Evolutionary conservation across 2,329 filamentous ascomycete genomes (phyloP), one percentile per base, ranked within the genome.

Genomic region (Trichothecium roseum): DNA sequence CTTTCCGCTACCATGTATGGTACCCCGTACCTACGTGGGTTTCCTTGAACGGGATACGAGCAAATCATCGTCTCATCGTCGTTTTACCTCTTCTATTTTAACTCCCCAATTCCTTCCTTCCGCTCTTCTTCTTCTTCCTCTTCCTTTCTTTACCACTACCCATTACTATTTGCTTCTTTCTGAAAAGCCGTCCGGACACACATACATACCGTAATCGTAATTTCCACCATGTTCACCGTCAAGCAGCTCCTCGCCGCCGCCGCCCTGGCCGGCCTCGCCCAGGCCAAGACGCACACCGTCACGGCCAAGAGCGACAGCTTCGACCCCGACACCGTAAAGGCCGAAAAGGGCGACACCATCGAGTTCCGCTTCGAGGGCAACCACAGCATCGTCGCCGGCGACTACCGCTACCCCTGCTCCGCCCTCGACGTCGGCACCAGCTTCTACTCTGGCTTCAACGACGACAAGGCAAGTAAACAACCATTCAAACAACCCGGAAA

Each of bases 361-460:
- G 55, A 60, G 43, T 61, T 62, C 34, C 51, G 52, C 30, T 62
- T 62, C 26, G 46, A 54, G 35, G 42, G 54, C 14, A 57, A 62
- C 38, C 59, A 62, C 52, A 58, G 54, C 37, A 56, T 61, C 12
- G 57, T 57, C 15, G 45, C 48, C 27, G 57, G 57, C 18, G 50
- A 49, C 42, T 62, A 57, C 41, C 38, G 46, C 9, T 49, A 50
- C 33, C 54, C 57, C n/a, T 62, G 58, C 44, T 48, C 50, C 18
- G 52, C 56, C 16, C 24, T 55, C 9, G 39, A 52, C 18, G 26
- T 51, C 14, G 50, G 51, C 34, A 47, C 41, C n/a, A 55, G 57
- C 5, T 62, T 62, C 46, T 62, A 55, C 42, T 62, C 59, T 13
- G 57, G 57, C 22, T 56, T 54, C 40, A 33, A 45, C 10, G 41